phyloP scores from a whole-genome alignment of 371 early-diverging fungal species.

The Rhizopus delemar region DNA sequence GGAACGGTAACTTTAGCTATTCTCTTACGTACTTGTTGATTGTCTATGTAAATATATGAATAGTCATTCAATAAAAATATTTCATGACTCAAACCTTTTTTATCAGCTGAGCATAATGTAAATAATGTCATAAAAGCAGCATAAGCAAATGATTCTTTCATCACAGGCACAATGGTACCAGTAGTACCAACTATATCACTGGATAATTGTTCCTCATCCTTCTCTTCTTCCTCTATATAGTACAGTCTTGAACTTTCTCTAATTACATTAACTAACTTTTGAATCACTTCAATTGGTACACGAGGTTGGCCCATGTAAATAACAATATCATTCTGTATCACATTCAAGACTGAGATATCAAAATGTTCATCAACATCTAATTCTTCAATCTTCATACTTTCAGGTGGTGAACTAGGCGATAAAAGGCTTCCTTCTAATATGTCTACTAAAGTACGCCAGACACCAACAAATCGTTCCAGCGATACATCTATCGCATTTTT shows the following conservation, averaged over 20 bases:
- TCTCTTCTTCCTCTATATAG: constrained; percentile 41
- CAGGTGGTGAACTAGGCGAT: constrained; percentile 64
- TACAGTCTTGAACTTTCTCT: constrained; percentile 56
- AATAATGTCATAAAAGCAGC: constrained; percentile 67
- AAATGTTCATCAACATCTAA: constrained; percentile 76
- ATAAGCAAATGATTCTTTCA: constrained; percentile 75
- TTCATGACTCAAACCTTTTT: constrained; percentile 36
- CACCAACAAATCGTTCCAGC: constrained; percentile 57
- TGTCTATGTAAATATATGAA: constrained; percentile 22
- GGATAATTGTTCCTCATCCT: constrained; percentile 10
- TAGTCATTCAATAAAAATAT: too few relatives aligned
- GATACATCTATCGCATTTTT: constrained; percentile 43
- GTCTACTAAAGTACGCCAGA: constrained; percentile 69
- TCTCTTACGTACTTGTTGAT: constrained; percentile 48
- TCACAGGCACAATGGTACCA: constrained; percentile 64
- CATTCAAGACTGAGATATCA: constrained; percentile 71
- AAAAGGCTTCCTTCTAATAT: constrained; percentile 74
- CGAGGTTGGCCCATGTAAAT: constrained; percentile 67
- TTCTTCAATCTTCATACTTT: constrained; percentile 65
- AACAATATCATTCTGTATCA: constrained; percentile 68
- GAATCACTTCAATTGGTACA: constrained; percentile 61
- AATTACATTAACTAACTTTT: constrained; percentile 61
- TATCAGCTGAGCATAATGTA: constrained; percentile 61
- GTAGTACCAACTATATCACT: constrained; percentile 51
- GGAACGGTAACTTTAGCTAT: constrained; percentile 72